Conservation (phyloP, 208 protist species). For the Jaenimonas drosophilae region DNA sequence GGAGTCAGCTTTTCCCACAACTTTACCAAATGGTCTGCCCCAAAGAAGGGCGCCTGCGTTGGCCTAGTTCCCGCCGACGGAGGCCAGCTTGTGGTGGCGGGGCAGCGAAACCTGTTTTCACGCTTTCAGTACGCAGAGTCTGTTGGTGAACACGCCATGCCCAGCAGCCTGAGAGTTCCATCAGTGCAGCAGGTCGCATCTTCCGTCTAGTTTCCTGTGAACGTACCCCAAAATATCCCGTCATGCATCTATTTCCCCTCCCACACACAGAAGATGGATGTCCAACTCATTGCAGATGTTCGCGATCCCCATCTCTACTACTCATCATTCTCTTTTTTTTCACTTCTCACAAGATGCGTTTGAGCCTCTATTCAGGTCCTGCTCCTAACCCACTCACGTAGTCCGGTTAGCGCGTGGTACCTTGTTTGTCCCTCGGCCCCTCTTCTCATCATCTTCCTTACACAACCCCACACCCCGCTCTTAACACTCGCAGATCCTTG, state of each 20-base stretch:
- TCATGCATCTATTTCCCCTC: too few relatives aligned
- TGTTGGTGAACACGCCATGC: too few relatives aligned
- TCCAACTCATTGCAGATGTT: not conserved
- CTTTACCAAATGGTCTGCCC: constrained; percentile 16
- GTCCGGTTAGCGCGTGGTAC: too few relatives aligned
- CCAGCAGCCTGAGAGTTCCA: too few relatives aligned
- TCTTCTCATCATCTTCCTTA: not conserved
- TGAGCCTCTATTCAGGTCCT: not conserved
- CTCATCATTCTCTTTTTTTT: not conserved
- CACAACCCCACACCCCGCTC: not conserved
- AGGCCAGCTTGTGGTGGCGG: constrained; percentile 20
- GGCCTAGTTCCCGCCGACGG: constrained; percentile 22
- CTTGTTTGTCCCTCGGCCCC: too few relatives aligned
- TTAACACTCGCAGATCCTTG: not conserved
- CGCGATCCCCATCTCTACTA: not conserved
- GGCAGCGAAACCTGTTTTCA: constrained; percentile 20
- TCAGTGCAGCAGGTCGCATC: too few relatives aligned
- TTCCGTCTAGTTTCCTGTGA: too few relatives aligned
- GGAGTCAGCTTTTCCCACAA: constrained; percentile 48
- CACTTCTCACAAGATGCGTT: constrained; percentile 1
- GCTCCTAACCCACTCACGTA: not conserved
- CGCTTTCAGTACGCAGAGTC: too few relatives aligned
- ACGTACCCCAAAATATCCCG: too few relatives aligned
- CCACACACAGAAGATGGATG: not conserved
- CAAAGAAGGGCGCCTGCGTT: constrained; percentile 24